Evolutionary conservation across 352 stramenopile genomes (phyloP).

Genomic region (Phytophthora citricola): DNA sequence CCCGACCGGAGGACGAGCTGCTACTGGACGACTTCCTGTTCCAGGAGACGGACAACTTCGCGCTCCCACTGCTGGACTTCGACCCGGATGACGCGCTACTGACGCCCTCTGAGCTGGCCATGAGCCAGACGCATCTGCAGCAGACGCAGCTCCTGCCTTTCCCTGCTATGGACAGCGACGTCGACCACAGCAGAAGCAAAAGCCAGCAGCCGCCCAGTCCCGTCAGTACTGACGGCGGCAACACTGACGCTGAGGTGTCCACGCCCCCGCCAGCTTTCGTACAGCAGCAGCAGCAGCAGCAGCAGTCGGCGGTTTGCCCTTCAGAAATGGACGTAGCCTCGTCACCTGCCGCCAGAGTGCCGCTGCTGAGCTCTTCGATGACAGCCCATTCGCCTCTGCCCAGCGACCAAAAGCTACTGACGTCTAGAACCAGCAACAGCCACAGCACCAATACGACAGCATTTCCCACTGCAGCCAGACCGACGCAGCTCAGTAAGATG

Average conservation of each 20-base stretch:
- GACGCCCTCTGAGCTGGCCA: constrained; percentile 27
- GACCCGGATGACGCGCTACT: constrained; percentile 35
- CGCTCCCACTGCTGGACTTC: constrained; percentile 55
- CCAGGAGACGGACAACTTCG: constrained; percentile 44
- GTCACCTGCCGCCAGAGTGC: constrained; percentile 25
- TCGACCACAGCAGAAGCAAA: background rate
- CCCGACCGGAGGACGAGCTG: constrained; percentile 11
- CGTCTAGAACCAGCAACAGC: constrained; percentile 4
- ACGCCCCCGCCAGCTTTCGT: constrained; percentile 50
- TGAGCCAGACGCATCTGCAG: constrained; percentile 18
- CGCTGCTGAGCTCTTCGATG: constrained; percentile 13
- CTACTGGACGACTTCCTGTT: constrained; percentile 67
- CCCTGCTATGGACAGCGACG: constrained; percentile 8
- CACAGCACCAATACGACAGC: constrained; percentile 1
- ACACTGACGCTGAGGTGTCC: constrained; percentile 53
- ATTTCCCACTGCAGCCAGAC: constrained; percentile 2
- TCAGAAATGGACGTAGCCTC: constrained; percentile 18
- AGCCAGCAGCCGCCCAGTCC: constrained; percentile 37
- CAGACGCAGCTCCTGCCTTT: constrained; percentile 25
- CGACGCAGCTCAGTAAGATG: constrained; percentile 14
- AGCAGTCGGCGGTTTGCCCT: background rate
- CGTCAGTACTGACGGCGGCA: constrained; percentile 53
- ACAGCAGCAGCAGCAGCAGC: constrained; percentile 9
- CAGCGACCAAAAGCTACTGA: constrained; percentile 34
- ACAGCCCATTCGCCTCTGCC: constrained; percentile 27